Conservation (phyloP, 768 basidiomycete genomes). For the Lepiota venenata region DNA sequence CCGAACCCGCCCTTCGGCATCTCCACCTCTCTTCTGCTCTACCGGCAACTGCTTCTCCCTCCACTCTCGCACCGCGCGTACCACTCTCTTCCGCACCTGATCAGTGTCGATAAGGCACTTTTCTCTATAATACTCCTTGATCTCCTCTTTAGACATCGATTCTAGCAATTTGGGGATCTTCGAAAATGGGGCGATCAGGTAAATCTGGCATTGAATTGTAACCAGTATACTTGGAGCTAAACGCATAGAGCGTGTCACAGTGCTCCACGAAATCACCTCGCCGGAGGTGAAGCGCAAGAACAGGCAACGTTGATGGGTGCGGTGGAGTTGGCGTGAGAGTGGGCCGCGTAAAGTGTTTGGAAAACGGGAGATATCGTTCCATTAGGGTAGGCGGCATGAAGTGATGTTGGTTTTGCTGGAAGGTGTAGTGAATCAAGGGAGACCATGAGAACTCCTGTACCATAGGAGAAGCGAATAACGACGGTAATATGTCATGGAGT, state of each 20-base stretch:
- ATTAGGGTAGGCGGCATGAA: conserved; percentile 21
- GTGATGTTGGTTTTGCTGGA: conserved; percentile 40
- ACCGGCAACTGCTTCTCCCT: conserved; percentile 17
- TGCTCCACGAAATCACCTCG: conserved; percentile 53
- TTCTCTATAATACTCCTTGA: conserved; percentile 28
- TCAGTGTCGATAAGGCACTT: conserved; percentile 53
- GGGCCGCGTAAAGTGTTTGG: no score
- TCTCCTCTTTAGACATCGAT: conserved; percentile 21
- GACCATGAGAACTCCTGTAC: conserved; percentile 61
- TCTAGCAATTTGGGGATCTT: conserved; percentile 1
- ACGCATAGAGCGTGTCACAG: conserved; percentile 41
- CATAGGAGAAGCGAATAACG: conserved; percentile 44
- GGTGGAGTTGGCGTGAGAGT: not conserved
- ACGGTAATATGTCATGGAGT: conserved; percentile 41
- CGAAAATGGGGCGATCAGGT: conserved; percentile 37
- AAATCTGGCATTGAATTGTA: conserved; percentile 53
- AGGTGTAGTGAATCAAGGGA: conserved; percentile 48
- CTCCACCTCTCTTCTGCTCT: conserved; percentile 4
- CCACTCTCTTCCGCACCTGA: conserved; percentile 44
- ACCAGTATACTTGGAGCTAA: conserved; percentile 39
- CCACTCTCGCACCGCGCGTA: conserved; percentile 25
- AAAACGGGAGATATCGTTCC: conserved; percentile 14
- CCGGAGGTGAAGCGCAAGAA: conserved; percentile 56
- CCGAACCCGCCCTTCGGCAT: conserved; percentile 1
- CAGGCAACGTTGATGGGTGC: conserved; percentile 26